Base-by-base conservation (phyloP, 192 early-diverging fungal species). In the Dispira simplex region DNA sequence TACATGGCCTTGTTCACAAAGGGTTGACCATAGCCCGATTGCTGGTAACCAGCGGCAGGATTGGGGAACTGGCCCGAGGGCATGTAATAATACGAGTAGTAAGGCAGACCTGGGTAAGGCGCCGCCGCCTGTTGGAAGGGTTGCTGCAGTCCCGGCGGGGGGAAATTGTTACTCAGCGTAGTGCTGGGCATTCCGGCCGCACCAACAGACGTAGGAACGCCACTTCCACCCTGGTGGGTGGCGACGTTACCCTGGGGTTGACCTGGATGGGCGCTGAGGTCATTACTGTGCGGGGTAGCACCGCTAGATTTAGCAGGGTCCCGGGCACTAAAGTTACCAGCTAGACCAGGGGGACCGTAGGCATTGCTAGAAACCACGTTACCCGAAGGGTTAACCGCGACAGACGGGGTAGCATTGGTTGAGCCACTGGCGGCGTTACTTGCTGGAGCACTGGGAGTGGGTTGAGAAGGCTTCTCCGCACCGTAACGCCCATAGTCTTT, bases 1-100 rank as follows among this genome's bases (percentile, higher is more conserved):
- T 92, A 95, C 79, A 90, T 84, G 45, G 75, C 81, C 80, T 95
- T 92, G 77, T 90, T 91, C 71, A 91, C 80, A 68, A 90, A 92
- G 11, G 86, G 90, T 70, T 92, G 90, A n/a, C 85, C 89, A 71
- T 92, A 95, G 9, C 79, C 79, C 2, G 85, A 86, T 69, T 84
- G 83, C 65, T 88, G 87, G 72, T 91, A 91, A 23, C 79, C 83
- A 52, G 77, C 72, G 58, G 68, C 70, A 32, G 77, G 79, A 32
- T 80, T 85, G 64, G 81, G 83, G 79, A 83, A 92, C 73, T 91
- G 87, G 73, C 83, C 81, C n/a, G 81, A 80, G 56, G 81, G 80
- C 73, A 89, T 83, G 76, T 94, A 91, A 66, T 86, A 88, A 67
- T 88, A 85, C 66, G 81, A 84, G 69, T 84, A 89, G 77, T 90